phyloP scores from a whole-genome alignment of 176 grass and related monocot species.

The Cymbopogon citratus region DNA sequence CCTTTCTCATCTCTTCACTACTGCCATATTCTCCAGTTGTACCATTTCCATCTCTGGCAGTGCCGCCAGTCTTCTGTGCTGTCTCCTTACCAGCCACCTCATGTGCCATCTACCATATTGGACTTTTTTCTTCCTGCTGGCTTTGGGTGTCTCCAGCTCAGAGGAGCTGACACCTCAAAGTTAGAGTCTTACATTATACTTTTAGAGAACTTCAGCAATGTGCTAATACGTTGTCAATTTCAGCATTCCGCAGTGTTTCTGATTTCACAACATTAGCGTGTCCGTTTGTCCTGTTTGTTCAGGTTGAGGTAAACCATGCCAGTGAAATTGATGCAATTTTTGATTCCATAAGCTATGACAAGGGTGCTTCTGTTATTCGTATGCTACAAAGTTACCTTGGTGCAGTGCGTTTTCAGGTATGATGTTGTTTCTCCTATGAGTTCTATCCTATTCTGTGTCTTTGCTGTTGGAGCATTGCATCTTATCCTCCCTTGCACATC shows the following conservation, averaged over 20 bases:
- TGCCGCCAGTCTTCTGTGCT: neutral
- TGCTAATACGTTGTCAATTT: neutral
- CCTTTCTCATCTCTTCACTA: neutral
- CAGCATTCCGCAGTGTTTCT: constrained; percentile 7
- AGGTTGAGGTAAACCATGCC: constrained; percentile 85
- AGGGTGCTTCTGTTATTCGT: constrained; percentile 77
- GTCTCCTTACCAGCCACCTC: neutral
- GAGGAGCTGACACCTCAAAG: neutral
- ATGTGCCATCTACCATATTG: neutral
- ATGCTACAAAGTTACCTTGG: constrained; percentile 94
- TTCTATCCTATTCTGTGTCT: constrained; percentile 15
- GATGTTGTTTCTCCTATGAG: constrained; percentile 15
- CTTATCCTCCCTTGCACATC: constrained; percentile 5
- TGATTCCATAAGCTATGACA: constrained; percentile 92
- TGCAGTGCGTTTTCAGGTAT: constrained; percentile 70
- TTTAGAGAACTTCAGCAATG: neutral
- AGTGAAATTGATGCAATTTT: constrained; percentile 89
- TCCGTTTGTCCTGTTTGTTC: constrained; percentile 13
- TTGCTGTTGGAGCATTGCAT: constrained; percentile 10
- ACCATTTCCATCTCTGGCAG: neutral
- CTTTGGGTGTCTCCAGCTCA: neutral
- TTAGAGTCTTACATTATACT: neutral
- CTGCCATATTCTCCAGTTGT: neutral
- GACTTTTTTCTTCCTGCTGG: neutral
- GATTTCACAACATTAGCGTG: neutral